These are phyloP conservation scores for Fraxinus americana DNA, from an alignment of 257 asterid genomes.

Conservation along the genomic window DNA sequence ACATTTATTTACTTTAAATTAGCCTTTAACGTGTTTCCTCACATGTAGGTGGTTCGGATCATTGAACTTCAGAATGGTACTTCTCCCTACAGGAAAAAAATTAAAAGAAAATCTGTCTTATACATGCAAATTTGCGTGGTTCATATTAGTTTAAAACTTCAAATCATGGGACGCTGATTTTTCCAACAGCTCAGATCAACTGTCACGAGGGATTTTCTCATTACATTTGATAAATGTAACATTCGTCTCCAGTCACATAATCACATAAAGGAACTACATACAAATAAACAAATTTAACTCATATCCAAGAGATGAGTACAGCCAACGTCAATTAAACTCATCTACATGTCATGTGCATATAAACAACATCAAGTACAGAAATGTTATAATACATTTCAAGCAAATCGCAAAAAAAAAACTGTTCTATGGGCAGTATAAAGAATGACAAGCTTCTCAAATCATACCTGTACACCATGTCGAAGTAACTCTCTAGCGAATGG, in stretches of 20 bases:
- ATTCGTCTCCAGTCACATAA: slow-evolving; percentile 2
- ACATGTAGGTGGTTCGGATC: not conserved
- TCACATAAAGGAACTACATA: not conserved
- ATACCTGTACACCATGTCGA: slow-evolving; percentile 82
- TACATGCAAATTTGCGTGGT: not conserved
- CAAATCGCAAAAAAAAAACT: not conserved
- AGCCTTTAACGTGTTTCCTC: not conserved
- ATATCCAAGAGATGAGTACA: not conserved
- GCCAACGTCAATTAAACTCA: slow-evolving; percentile 14
- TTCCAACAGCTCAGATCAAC: not conserved
- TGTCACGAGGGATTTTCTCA: not conserved
- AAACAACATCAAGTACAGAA: not conserved
- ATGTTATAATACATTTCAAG: not conserved
- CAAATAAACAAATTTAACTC: not conserved
- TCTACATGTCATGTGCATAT: not conserved
- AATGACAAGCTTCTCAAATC: slow-evolving; percentile 24
- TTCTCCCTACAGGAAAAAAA: not conserved
- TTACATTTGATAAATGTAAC: not conserved
- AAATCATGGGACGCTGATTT: slow-evolving; percentile 4
- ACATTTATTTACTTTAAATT: not conserved
- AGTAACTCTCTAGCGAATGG: slow-evolving; percentile 96
- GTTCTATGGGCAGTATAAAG: not conserved
- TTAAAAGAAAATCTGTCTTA: not conserved
- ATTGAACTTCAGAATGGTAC: slow-evolving; percentile 4
- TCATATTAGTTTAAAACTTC: not conserved